Conservation (phyloP, 345 rosid genomes). For the Euphorbia peplus region DNA sequence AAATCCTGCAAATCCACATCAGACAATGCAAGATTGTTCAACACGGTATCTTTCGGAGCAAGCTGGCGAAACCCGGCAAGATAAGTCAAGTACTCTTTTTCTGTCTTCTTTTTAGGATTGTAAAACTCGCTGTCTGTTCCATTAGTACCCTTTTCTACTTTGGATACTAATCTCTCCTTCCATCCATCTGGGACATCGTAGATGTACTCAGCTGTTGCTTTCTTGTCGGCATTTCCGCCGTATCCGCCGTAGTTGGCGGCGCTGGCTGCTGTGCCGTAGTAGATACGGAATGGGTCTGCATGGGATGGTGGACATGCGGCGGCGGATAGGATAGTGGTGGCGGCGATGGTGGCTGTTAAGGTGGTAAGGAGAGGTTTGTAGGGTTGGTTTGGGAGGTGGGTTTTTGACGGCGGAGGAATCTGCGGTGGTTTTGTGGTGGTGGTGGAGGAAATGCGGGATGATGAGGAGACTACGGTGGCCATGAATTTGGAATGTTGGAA, state of each 20-base stretch:
- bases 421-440: slow-evolving; percentile 26
- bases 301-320: slow-evolving; percentile 50
- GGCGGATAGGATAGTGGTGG: slow-evolving; percentile 41
- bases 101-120: slow-evolving; percentile 77
- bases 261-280: slow-evolving; percentile 96
- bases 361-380: slow-evolving; percentile 32
- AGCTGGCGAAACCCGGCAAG: slow-evolving; percentile 72
- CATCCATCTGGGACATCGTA: slow-evolving; percentile 91
- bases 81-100: slow-evolving; percentile 82
- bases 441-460: slow-evolving; percentile 26
- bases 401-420: slow-evolving; percentile 16
- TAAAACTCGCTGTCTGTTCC: slow-evolving; percentile 89
- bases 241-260: slow-evolving; percentile 91
- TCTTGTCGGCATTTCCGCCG: slow-evolving; percentile 87
- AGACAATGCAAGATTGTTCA: slow-evolving; percentile 75
- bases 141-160: slow-evolving; percentile 90
- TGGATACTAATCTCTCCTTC: slow-evolving; percentile 89
- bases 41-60: slow-evolving; percentile 69
- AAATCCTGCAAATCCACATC: slow-evolving; percentile 83
- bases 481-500: slow-evolving; percentile 21
- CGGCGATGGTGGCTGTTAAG: slow-evolving; percentile 40
- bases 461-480: slow-evolving; percentile 55
- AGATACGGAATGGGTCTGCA: slow-evolving; percentile 50
- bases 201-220: slow-evolving; percentile 81
- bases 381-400: slow-evolving; percentile 15